Evolutionary conservation across 148 eudicot genomes (phyloP).

Genomic region (Pharnaceum exiguum): DNA sequence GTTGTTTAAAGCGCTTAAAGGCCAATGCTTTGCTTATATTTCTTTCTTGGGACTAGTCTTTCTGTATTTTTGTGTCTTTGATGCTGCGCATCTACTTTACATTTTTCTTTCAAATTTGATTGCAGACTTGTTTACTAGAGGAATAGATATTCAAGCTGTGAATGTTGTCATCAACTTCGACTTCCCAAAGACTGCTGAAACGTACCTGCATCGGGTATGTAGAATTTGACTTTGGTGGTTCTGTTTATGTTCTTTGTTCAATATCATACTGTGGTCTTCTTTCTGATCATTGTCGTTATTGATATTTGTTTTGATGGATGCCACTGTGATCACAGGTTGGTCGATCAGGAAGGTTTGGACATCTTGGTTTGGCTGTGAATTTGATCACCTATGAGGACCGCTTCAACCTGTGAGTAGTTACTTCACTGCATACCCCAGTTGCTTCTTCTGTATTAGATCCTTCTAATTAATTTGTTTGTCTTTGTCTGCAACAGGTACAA

Average conservation of each 20-base stretch:
- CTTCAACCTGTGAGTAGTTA: conserved; percentile 63
- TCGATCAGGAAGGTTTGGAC: conserved; percentile 91
- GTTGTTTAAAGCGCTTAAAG: too few relatives aligned
- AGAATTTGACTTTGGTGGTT: conserved; percentile 1
- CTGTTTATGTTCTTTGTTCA: neutral
- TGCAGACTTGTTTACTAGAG: conserved; percentile 87
- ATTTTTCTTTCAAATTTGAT: neutral
- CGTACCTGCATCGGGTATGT: conserved; percentile 88
- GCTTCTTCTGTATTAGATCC: neutral
- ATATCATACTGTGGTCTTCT: neutral
- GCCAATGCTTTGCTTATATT: too few relatives aligned
- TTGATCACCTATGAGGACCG: conserved; percentile 89
- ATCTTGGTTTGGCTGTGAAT: conserved; percentile 91
- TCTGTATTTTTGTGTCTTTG: neutral
- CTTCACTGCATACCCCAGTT: neutral
- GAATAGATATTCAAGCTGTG: conserved; percentile 92
- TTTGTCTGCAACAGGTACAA: conserved; percentile 49
- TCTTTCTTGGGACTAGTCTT: neutral
- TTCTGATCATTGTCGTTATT: too few relatives aligned
- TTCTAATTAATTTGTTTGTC: neutral
- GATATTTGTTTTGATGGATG: too few relatives aligned
- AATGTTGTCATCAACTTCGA: conserved; percentile 90
- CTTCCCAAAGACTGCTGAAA: conserved; percentile 81
- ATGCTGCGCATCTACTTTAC: neutral
- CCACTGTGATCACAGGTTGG: conserved; percentile 49